phyloP scores from a whole-genome alignment of 2,329 filamentous ascomycete genomes.

The Monosporascus sp. region DNA sequence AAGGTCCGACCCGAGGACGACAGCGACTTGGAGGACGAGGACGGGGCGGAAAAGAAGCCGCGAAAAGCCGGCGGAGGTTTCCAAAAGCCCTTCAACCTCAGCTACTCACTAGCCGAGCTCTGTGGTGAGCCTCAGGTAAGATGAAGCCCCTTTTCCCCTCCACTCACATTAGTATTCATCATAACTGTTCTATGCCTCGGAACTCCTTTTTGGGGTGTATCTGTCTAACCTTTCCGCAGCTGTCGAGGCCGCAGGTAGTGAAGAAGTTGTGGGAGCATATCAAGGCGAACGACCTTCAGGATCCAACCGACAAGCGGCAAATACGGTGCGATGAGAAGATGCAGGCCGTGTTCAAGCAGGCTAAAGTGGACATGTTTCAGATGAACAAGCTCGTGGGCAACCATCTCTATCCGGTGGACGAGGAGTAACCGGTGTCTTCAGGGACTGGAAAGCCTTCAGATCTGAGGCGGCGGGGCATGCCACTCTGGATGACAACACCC shows the following conservation, averaged over 20 bases:
- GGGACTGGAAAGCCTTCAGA: not conserved
- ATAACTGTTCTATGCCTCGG: not conserved
- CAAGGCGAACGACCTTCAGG: conserved; percentile 80
- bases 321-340: conserved; percentile 90
- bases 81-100: conserved; percentile 78
- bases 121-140: conserved; percentile 63
- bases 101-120: conserved; percentile 61
- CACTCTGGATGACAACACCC: not conserved
- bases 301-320: conserved; percentile 84
- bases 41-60: conserved; percentile 53
- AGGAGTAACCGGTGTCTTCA: conserved; percentile 36
- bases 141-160: conserved; percentile 4
- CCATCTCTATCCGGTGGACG: conserved; percentile 82
- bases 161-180: not conserved
- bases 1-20: conserved; percentile 75
- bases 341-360: conserved; percentile 85
- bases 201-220: not conserved
- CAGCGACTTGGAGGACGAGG: conserved; percentile 65
- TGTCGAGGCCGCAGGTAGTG: conserved; percentile 91
- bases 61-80: conserved; percentile 89
- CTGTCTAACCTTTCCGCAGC: conserved; percentile 38
- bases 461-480: conserved; percentile 3
- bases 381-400: conserved; percentile 96
- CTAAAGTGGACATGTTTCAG: conserved; percentile 95
- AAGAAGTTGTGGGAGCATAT: conserved; percentile 97